Base-by-base conservation (phyloP, 768 basidiomycete species). In the Rubroboletus satanas region DNA sequence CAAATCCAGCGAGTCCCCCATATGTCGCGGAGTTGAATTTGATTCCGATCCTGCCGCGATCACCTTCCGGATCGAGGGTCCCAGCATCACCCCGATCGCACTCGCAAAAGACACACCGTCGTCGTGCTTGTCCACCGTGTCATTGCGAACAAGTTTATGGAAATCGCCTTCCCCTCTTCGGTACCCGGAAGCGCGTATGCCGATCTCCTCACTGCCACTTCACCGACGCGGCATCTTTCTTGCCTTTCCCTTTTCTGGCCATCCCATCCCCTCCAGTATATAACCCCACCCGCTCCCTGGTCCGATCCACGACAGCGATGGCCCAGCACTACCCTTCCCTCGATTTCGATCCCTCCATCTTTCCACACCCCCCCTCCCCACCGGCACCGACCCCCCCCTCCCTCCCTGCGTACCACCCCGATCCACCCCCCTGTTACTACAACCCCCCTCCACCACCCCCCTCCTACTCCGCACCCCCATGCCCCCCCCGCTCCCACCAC, bases 41-140 rank as follows among this genome's bases (percentile, higher is more conserved):
- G 2, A 54, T 55, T 62, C 65, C 65, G 65, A 60, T 68, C 54
- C 57, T 42, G 55, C 48, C 59, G 64, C 58, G 62, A 64, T 66
- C 65, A 58, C 36, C 51, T 47, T 60, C 61, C 54, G 37, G 38
- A 62, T 62, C 54, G 60, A 43, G 50, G 3, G 36, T 35, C 23
- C n/a, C n/a, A 26, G 2, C 35, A 1, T 7, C 2, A 15, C 29
- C 18, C 9, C 45, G 45, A 46, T 46, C 31, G 45, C 45, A 21
- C 45, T 26, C 15, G 14, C 8, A 44, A 2, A 17, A 21, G 12
- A 44, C 42, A 29, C 17, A 31, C n/a, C 6, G 28, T 45, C 11
- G 18, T 32, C 51, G 35, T 7, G n/a, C 45, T n/a, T 15, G n/a
- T 6, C 45, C 29, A 10, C 29, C 9, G 1, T 38, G 32, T 39